Conservation (phyloP, 2,329 filamentous ascomycete species). For the Exutisphaerella laricina region DNA sequence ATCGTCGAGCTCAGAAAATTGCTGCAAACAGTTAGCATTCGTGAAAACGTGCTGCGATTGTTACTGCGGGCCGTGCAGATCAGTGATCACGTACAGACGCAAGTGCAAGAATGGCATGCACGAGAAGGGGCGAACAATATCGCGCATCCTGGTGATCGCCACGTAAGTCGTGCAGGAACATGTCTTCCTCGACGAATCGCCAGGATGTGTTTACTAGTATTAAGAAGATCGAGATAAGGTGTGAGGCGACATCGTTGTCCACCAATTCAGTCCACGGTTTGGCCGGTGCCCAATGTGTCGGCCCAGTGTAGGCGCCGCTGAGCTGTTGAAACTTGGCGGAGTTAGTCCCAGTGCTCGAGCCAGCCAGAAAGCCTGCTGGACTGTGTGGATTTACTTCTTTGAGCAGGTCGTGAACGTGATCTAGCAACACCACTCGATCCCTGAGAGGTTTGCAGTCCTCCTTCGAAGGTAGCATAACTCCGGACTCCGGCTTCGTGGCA, state of each 20-base stretch:
- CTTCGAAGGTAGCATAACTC: not conserved
- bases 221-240: constrained; percentile 27
- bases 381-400: not conserved
- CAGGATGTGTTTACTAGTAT: constrained; percentile 23
- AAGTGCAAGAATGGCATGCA: constrained; percentile 32
- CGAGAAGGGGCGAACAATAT: constrained; percentile 35
- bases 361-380: too few species aligned
- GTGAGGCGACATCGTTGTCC: constrained; percentile 29
- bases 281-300: constrained; percentile 22
- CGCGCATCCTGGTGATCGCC: constrained; percentile 23
- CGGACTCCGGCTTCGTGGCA: not conserved
- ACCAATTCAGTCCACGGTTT: constrained; percentile 30
- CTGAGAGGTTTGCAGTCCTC: not conserved
- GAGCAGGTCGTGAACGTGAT: constrained; percentile 1
- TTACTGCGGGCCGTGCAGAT: too few species aligned
- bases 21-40: too few species aligned
- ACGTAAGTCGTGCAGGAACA: constrained; percentile 35
- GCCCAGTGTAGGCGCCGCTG: not conserved
- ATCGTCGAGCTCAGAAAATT: constrained; percentile 12
- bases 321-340: too few species aligned
- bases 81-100: too few species aligned
- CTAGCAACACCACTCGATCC: not conserved
- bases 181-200: constrained; percentile 32
- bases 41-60: too few species aligned
- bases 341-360: too few species aligned